Evolutionary conservation across 805 yeast species (phyloP).

Genomic region (Kodamaea neixiangensis): DNA sequence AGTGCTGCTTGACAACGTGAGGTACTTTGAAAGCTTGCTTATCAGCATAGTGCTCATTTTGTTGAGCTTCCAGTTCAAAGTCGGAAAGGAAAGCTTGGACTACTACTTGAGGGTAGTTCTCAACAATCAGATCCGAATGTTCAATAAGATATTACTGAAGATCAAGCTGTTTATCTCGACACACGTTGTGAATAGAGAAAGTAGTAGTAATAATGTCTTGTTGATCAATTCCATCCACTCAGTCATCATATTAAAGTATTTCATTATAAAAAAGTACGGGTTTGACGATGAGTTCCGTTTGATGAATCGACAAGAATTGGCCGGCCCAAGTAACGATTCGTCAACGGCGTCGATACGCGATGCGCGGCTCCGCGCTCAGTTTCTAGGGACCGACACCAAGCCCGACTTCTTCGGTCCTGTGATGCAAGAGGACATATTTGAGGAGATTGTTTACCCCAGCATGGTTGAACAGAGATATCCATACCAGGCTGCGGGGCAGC

Average conservation of each 20-base stretch:
- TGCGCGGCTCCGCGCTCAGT: background rate
- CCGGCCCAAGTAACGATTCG: conserved; percentile 5
- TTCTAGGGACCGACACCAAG: background rate
- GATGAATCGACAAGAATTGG: conserved; percentile 4
- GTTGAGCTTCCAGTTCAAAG: conserved; percentile 22
- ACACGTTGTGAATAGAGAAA: background rate
- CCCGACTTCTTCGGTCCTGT: background rate
- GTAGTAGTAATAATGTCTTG: conserved; percentile 22
- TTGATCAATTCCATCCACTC: conserved; percentile 32
- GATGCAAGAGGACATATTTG: conserved; percentile 8
- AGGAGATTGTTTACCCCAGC: conserved; percentile 12
- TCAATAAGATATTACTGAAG: conserved; percentile 28
- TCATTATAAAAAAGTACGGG: conserved; percentile 23
- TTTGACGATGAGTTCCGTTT: conserved; percentile 11
- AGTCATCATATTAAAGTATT: conserved; percentile 30
- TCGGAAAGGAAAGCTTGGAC: conserved; percentile 14
- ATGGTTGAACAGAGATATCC: background rate
- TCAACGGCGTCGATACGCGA: background rate
- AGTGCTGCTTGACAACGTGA: conserved; percentile 2
- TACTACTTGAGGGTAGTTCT: conserved; percentile 18
- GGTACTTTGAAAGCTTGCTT: conserved; percentile 29
- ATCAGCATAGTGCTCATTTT: conserved; percentile 33
- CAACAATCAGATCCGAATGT: conserved; percentile 35
- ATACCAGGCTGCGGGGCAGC: background rate
- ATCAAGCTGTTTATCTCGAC: conserved; percentile 13